phyloP scores from a whole-genome alignment of 148 eudicot species.

The Rhododendron mucronatum region DNA sequence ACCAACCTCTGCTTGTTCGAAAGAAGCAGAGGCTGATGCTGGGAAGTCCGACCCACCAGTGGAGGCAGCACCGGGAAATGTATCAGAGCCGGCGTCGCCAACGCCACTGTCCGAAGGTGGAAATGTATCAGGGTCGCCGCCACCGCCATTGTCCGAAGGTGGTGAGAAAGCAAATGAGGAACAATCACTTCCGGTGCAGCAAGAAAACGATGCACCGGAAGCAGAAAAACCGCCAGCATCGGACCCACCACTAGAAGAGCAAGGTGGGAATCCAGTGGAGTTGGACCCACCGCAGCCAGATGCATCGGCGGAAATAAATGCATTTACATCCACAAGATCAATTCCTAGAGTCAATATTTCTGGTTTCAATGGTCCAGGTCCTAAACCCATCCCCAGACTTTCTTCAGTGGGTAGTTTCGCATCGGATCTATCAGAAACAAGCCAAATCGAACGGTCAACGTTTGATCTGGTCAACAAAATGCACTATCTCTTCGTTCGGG shows the following conservation, averaged over 20 bases:
- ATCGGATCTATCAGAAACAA: conserved; percentile 48
- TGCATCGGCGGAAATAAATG: conserved; percentile 19
- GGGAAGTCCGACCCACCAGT: conserved; percentile 16
- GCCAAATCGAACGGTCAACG: conserved; percentile 51
- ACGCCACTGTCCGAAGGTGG: conserved; percentile 10
- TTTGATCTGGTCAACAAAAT: conserved; percentile 91
- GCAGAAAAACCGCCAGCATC: conserved; percentile 4
- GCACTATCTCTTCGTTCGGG: conserved; percentile 87
- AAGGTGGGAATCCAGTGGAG: conserved; percentile 10
- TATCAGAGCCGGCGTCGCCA: conserved; percentile 14
- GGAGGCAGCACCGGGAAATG: conserved; percentile 11
- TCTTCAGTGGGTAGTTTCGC: conserved; percentile 49
- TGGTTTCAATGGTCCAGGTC: conserved; percentile 23
- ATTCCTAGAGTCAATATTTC: conserved; percentile 39
- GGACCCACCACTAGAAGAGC: neutral
- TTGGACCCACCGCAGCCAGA: conserved; percentile 1
- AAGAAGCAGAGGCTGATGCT: neutral
- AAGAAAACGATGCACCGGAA: conserved; percentile 7
- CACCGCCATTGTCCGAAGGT: conserved; percentile 12
- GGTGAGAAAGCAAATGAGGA: conserved; percentile 17
- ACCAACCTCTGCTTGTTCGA: neutral
- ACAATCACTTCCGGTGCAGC: conserved; percentile 12
- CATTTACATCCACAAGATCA: conserved; percentile 36
- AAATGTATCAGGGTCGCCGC: conserved; percentile 12
- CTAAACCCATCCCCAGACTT: conserved; percentile 47